phyloP scores from a whole-genome alignment of 345 rosid genomes.

The Salix caprea region DNA sequence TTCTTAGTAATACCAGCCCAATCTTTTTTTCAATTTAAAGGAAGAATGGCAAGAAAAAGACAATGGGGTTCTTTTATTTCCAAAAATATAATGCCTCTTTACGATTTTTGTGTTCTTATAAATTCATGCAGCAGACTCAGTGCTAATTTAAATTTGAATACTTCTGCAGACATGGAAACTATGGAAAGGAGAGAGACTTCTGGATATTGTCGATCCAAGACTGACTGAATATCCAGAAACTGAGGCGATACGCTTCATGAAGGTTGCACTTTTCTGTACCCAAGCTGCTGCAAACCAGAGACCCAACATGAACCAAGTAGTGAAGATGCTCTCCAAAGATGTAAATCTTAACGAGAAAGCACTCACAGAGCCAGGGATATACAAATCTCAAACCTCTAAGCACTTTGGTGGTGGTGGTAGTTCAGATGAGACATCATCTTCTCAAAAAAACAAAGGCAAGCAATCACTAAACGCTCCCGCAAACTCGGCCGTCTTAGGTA shows the following conservation, averaged over 20 bases:
- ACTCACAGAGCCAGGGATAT: slow-evolving; percentile 65
- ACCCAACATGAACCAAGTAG: slow-evolving; percentile 78
- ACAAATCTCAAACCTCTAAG: slow-evolving; percentile 27
- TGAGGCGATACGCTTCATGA: slow-evolving; percentile 60
- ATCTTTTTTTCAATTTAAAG: background rate
- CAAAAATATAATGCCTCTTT: background rate
- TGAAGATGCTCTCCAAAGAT: slow-evolving; percentile 75
- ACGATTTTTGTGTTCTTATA: background rate
- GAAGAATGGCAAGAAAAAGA: no score
- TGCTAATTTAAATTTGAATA: slow-evolving; percentile 13
- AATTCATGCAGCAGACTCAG: background rate
- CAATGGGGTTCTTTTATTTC: no score
- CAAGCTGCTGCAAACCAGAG: slow-evolving; percentile 67
- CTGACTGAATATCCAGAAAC: slow-evolving; percentile 50
- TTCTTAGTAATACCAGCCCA: background rate
- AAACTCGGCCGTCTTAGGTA: slow-evolving; percentile 19
- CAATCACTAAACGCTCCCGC: slow-evolving; percentile 25
- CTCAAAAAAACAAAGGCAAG: slow-evolving; percentile 44
- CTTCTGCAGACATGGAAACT: slow-evolving; percentile 81
- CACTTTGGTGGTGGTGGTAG: slow-evolving; percentile 19
- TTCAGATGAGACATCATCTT: slow-evolving; percentile 44
- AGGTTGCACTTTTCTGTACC: slow-evolving; percentile 79
- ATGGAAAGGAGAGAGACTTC: slow-evolving; percentile 57
- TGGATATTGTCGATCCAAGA: slow-evolving; percentile 68
- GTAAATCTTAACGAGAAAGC: slow-evolving; percentile 60